Evolutionary conservation across 331 rosid genomes (phyloP).

Genomic region (Pyrus hybrid): DNA sequence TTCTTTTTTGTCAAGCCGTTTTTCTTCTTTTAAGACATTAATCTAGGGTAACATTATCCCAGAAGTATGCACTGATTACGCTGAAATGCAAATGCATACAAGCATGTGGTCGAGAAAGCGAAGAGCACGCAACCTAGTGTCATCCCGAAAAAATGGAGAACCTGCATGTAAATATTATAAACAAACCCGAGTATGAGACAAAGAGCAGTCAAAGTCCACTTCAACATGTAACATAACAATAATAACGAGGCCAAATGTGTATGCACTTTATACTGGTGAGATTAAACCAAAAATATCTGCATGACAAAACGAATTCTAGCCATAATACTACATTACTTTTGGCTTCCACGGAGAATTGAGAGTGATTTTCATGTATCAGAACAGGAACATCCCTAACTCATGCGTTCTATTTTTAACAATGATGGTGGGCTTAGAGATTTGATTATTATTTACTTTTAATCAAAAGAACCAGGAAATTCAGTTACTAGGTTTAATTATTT

Average conservation of each 20-base stretch:
- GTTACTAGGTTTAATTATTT: background rate
- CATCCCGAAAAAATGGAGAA: constrained; percentile 83
- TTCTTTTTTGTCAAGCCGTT: background rate
- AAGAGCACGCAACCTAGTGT: constrained; percentile 96
- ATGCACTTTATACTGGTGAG: background rate
- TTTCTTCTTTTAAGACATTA: background rate
- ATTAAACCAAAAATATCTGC: background rate
- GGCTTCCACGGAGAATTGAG: background rate
- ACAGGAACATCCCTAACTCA: background rate
- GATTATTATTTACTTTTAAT: background rate
- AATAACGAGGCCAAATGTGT: background rate
- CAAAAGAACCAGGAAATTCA: background rate
- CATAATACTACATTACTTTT: background rate
- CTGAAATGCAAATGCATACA: constrained; percentile 48
- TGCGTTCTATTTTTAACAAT: background rate
- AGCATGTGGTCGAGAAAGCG: constrained; percentile 99
- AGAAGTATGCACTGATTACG: constrained; percentile 17
- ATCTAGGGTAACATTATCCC: constrained; percentile 5
- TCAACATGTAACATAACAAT: background rate
- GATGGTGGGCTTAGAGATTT: background rate
- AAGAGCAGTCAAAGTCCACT: background rate
- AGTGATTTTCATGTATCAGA: background rate
- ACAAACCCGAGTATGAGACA: background rate
- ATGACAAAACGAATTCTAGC: background rate
- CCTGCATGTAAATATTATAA: constrained; percentile 36